These are phyloP conservation scores for Dichotomocladium elegans DNA, from an alignment of 371 early-diverging fungal genomes.

Conservation along the genomic window DNA sequence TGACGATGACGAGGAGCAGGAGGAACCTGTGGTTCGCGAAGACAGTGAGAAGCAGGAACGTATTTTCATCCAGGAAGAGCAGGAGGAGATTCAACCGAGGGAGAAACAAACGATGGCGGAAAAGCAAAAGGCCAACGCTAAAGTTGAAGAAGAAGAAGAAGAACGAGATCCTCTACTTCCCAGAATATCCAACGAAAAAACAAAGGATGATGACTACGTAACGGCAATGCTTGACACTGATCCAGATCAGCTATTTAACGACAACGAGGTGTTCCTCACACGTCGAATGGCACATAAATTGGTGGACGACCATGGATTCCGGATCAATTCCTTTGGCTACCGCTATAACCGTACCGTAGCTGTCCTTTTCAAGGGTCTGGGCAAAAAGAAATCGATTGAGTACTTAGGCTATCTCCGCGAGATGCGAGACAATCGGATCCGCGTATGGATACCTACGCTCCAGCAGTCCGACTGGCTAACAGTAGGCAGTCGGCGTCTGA, in stretches of 20 bases:
- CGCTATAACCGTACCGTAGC: constrained; percentile 45
- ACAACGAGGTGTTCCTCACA: constrained; percentile 53
- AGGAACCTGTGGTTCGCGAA: background rate
- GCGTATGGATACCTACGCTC: constrained; percentile 36
- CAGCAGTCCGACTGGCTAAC: constrained; percentile 33
- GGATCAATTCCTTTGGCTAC: constrained; percentile 50
- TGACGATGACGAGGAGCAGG: background rate
- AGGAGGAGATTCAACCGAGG: no score
- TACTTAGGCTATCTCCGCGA: constrained; percentile 30
- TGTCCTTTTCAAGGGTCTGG: constrained; percentile 16
- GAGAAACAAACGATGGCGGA: no score
- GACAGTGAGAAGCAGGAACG: background rate
- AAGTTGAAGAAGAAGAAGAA: background rate
- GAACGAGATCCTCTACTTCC: background rate
- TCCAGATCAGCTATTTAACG: constrained; percentile 40
- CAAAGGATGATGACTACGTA: constrained; percentile 24
- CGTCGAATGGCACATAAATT: constrained; percentile 47
- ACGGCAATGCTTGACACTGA: constrained; percentile 30
- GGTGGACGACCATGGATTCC: constrained; percentile 37
- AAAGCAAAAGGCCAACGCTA: no score
- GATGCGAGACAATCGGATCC: constrained; percentile 25
- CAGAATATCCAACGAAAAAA: background rate
- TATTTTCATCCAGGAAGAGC: background rate
- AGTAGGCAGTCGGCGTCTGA: constrained; percentile 34
- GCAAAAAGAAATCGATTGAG: constrained; percentile 15